Conservation (phyloP, 78 protist genomes). For the Emiliania huxleyi region DNA sequence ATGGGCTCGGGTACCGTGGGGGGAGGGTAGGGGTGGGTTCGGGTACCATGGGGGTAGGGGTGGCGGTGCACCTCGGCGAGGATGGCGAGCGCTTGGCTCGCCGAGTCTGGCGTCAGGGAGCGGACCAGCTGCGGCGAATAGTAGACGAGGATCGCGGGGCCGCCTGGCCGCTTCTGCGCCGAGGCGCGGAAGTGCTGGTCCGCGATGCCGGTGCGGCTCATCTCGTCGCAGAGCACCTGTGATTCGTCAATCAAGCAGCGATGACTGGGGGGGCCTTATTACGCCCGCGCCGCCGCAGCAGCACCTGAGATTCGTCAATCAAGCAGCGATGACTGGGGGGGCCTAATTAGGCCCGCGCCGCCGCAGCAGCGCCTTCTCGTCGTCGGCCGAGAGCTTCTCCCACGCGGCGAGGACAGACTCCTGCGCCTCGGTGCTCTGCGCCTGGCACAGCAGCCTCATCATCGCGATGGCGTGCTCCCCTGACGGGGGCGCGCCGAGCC, state of each 20-base stretch:
- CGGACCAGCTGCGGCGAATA: neutral
- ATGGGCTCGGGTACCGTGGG: too few species aligned
- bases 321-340: too few species aligned
- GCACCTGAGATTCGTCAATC: too few species aligned
- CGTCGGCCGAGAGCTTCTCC: neutral
- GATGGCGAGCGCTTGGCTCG: neutral
- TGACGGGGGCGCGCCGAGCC: neutral
- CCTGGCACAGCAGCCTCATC: neutral
- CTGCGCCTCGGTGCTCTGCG: neutral
- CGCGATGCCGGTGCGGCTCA: neutral
- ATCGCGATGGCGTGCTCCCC: neutral
- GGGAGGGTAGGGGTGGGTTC: too few species aligned
- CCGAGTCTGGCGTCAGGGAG: neutral
- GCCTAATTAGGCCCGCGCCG: too few species aligned
- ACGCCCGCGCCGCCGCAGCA: too few species aligned
- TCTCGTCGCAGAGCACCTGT: neutral
- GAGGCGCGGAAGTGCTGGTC: neutral
- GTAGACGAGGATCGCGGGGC: neutral
- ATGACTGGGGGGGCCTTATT: too few species aligned
- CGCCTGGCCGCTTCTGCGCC: neutral
- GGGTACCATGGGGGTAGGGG: too few species aligned
- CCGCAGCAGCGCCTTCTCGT: too few species aligned
- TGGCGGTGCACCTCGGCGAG: neutral
- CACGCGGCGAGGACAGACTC: neutral
- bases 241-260: too few species aligned